Conservation (phyloP, 2,329 filamentous ascomycete genomes). For the Pseudogymnoascus sp. region DNA sequence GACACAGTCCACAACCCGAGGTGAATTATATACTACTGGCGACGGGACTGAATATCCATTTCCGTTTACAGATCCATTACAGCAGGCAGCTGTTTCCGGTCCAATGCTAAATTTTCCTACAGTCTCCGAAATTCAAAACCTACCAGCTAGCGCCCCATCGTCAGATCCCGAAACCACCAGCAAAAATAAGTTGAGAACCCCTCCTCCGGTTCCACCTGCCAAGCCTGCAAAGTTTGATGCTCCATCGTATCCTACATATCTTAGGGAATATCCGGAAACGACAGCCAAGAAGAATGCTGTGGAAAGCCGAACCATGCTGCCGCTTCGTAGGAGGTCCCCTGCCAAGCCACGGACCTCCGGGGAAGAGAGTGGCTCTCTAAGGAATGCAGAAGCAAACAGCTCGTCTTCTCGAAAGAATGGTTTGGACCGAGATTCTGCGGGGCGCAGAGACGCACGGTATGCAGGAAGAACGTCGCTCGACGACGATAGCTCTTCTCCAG, state of each 20-base stretch:
- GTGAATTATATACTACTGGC: constrained; percentile 17
- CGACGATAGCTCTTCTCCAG: constrained; percentile 24
- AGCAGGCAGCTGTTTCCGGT: constrained; percentile 22
- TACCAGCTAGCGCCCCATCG: constrained; percentile 19
- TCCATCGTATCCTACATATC: constrained; percentile 28
- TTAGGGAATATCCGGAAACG: constrained; percentile 30
- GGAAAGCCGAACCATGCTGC: constrained; percentile 25
- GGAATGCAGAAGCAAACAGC: constrained; percentile 28
- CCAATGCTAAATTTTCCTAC: constrained; percentile 20
- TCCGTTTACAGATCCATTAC: constrained; percentile 23
- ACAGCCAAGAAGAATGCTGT: constrained; percentile 20
- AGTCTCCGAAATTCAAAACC: constrained; percentile 20
- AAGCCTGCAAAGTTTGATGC: constrained; percentile 30
- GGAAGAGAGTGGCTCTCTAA: constrained; percentile 17
- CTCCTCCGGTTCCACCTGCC: constrained; percentile 20
- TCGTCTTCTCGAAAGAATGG: constrained; percentile 21
- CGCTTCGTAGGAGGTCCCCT: constrained; percentile 23
- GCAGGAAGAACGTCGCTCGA: constrained; percentile 13
- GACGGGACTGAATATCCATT: constrained; percentile 26
- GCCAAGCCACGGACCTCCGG: constrained; percentile 10
- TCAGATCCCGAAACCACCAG: constrained; percentile 24
- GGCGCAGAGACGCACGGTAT: neutral
- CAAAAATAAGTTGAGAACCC: constrained; percentile 17
- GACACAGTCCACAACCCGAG: constrained; percentile 17
- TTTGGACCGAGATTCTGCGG: too few species aligned